Percentiles rank a stretch among this genome's conserved stretches.
These are phyloP conservation scores for Seiridium cupressi DNA, from an alignment of 2,329 filamentous ascomycete species.

Conservation along the genomic window DNA sequence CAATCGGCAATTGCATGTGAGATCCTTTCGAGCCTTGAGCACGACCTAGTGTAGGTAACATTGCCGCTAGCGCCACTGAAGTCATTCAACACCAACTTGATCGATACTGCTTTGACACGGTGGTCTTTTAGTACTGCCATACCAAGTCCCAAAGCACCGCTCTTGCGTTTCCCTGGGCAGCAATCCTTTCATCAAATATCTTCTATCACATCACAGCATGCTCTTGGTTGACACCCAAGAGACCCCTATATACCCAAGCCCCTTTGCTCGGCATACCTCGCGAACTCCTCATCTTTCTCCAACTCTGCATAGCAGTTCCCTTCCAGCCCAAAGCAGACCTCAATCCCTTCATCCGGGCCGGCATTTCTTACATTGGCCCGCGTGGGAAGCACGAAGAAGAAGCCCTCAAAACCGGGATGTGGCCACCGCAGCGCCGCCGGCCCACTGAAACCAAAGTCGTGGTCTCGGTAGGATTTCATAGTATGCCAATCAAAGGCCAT, in stretches of 20 bases:
- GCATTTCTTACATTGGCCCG: not conserved
- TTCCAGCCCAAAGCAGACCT: conserved; percentile 2
- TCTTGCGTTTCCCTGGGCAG: no score
- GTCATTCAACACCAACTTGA: no score
- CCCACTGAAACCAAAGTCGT: conserved; percentile 4
- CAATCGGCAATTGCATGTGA: no score
- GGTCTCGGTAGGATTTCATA: conserved; percentile 6
- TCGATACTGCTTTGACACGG: no score
- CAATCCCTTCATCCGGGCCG: conserved; percentile 1
- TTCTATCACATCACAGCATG: no score
- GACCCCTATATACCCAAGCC: not conserved
- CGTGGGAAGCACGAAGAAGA: conserved; percentile 2
- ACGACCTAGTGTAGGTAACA: no score
- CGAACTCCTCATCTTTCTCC: conserved; percentile 5
- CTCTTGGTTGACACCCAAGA: not conserved
- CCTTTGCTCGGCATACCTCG: conserved; percentile 1
- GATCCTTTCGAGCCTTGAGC: no score
- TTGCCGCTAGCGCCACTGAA: no score
- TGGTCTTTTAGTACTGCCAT: no score
- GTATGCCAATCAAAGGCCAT: conserved; percentile 9
- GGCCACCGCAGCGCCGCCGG: conserved; percentile 5
- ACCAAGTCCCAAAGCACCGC: no score
- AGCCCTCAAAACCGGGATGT: conserved; percentile 4
- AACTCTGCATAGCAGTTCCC: conserved; percentile 1
- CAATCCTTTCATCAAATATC: no score